Base-by-base conservation (phyloP, 202 grass and related monocot genomes). In the Saccharum hybrid region DNA sequence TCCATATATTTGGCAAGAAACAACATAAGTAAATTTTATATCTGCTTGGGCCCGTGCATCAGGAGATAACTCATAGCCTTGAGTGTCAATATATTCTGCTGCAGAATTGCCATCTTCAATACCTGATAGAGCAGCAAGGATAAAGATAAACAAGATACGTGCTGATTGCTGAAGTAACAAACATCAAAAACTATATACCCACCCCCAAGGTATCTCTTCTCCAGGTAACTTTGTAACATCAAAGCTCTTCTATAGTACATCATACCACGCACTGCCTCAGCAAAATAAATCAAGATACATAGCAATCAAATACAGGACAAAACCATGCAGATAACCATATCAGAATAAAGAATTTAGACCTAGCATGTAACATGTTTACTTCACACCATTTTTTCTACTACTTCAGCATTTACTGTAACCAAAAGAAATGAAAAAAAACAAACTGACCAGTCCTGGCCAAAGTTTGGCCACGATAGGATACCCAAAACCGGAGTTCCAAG, bases 1-100 rank as follows among this genome's bases (percentile, higher is more conserved):
- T 79, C 96, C 96, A 81, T 98, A 98, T 87, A 98, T 98, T 91
- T 98, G 96, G 74, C 96, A 98, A 66, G 96, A 98, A 82, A 98
- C 75, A 22, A 98, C 96, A 46, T 98, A 98, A 65, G 88, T 98
- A 91, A 98, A 98, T 87, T 98, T 98, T 62, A 98, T 86, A 92
- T 98, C 96, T 76, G 96, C 96, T 63, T 94, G 93, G 13, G 93
- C 96, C 22, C 91, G 93, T 65, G 93, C 86, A 33, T 98, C 96
- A 69, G 87, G 80, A 92, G 87, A 92, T 51, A 92, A 81, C 41
- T 98, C 87, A 82, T 92, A 98, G 51, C 89, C 96, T 76, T 94
- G 89, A 59, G 88, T 94, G 43, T 93, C 94, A 67, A 93, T 89
- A 83, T 93, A 91, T 66, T 96, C 91, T 68, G 39, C 67, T 75